phyloP scores from a whole-genome alignment of 1,284 basidiomycete species.

The Marasmius fiardii region DNA sequence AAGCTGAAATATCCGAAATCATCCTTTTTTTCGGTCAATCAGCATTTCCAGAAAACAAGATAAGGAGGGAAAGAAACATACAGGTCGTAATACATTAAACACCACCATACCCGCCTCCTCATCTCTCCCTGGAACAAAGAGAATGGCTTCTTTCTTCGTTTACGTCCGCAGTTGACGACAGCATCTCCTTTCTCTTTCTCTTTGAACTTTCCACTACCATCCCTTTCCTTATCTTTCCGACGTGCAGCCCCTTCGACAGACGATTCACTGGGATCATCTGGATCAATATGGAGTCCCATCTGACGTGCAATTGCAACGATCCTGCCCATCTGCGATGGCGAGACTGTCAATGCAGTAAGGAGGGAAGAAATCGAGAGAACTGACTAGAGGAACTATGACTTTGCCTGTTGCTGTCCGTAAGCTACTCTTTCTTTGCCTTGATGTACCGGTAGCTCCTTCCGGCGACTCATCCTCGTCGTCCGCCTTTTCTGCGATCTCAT shows the following conservation, averaged over 20 bases:
- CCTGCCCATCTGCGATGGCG: slow-evolving; percentile 51
- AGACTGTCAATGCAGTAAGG: slow-evolving; percentile 2
- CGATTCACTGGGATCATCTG: slow-evolving; percentile 35
- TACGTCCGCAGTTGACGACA: neutral
- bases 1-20: slow-evolving; percentile 61
- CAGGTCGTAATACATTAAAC: slow-evolving; percentile 69
- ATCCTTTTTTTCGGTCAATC: slow-evolving; percentile 41
- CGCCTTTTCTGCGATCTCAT: neutral
- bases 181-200: slow-evolving; percentile 13
- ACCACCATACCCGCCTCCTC: slow-evolving; percentile 69
- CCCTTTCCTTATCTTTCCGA: neutral
- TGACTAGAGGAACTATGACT: slow-evolving; percentile 39
- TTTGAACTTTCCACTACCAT: slow-evolving; percentile 10
- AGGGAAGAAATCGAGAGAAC: slow-evolving; percentile 15
- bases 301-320: slow-evolving; percentile 61
- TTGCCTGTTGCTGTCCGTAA: slow-evolving; percentile 13
- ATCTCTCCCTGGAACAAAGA: slow-evolving; percentile 55
- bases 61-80: slow-evolving; percentile 32
- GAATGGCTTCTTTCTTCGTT: slow-evolving; percentile 29
- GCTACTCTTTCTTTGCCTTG: slow-evolving; percentile 5
- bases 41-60: slow-evolving; percentile 1
- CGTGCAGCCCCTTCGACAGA: neutral
- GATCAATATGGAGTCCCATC: slow-evolving; percentile 61
- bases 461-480: neutral
- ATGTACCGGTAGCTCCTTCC: neutral